Base-by-base conservation (phyloP, 768 basidiomycete species). In the Coprinopsis cinerea region DNA sequence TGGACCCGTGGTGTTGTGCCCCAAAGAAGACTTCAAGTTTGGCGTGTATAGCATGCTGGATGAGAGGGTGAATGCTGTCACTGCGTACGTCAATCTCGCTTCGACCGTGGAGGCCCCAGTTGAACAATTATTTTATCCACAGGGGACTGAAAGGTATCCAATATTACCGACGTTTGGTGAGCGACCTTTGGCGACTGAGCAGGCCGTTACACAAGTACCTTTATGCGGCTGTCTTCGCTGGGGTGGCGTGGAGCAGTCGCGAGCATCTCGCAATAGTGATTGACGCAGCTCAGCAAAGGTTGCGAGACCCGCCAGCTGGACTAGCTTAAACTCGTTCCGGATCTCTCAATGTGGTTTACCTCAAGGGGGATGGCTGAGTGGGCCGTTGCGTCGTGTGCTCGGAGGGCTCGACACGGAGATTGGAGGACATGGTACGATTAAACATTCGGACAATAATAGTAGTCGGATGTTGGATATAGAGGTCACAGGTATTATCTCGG, bases 11-110 rank as follows among this genome's bases (percentile, higher is more conserved):
- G 74, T 77, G 53, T 61, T 67, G 48, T 62, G 78, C 4, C 67
- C 69, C 13, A 69, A 69, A 35, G 75, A 78, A 52, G 64, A 72
- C 44, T 69, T 81, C 58, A 72, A 70, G 52, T 53, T 67, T 40
- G 78, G 78, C 1, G 74, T 81, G 18, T 81, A 81, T 59, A 66
- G 66, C 47, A 70, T 79, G 68, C 68, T 81, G 17, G 73, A 77
- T 48, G 60, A 65, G n/a, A 61, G 73, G 41, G 61, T 60, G 2
- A 75, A 74, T 54, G 41, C 41, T 4, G 9, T 43, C 13, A 43
- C 41, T 6, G 5, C 18, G 41, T 43, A 26, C 7, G 41, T 43
- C 18, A 39, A 39, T 20, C 18, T 10, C 18, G 11, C 18, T 7
- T 18, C 37, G 18, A 14, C 23, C 17, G 20, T 6, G 6, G 17